Conservation (phyloP, 331 rosid species). For the Malus hybrid region DNA sequence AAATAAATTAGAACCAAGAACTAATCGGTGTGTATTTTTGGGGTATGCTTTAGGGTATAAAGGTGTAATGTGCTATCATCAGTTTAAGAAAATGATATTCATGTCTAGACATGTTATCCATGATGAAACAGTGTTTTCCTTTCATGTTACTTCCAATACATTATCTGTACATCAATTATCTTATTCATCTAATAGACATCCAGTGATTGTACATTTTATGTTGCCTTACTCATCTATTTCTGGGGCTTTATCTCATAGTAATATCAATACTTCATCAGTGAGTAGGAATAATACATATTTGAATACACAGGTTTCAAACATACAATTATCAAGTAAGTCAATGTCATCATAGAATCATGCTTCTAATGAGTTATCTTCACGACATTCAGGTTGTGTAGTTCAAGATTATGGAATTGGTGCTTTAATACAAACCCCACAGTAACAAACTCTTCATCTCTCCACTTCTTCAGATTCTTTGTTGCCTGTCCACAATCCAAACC, state of each 20-base stretch:
- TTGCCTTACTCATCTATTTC: not conserved
- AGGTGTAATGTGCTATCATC: not conserved
- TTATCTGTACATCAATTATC: rapidly evolving
- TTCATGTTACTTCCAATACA: not conserved
- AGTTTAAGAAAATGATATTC: not conserved
- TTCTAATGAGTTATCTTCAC: not conserved
- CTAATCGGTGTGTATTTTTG: not conserved
- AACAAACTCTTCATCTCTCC: too few species aligned
- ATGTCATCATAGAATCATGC: not conserved
- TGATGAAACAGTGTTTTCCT: not conserved
- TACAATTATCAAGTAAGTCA: not conserved
- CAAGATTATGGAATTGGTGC: not conserved
- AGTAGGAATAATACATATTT: too few species aligned
- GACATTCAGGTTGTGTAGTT: not conserved
- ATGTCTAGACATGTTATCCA: not conserved
- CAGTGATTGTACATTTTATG: not conserved
- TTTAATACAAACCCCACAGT: too few species aligned
- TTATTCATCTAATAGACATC: not conserved
- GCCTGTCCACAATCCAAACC: not conserved
- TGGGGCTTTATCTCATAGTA: not conserved
- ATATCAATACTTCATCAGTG: too few species aligned
- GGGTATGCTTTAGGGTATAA: too few species aligned
- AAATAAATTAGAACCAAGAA: not conserved
- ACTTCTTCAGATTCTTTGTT: too few species aligned
- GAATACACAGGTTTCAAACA: too few species aligned